A percentile compares a stretch with the other conserved stretches of the same genome.
These are phyloP conservation scores for Fusarium sp. DNA, from an alignment of 2,329 filamentous ascomycete genomes.

Conservation along the genomic window DNA sequence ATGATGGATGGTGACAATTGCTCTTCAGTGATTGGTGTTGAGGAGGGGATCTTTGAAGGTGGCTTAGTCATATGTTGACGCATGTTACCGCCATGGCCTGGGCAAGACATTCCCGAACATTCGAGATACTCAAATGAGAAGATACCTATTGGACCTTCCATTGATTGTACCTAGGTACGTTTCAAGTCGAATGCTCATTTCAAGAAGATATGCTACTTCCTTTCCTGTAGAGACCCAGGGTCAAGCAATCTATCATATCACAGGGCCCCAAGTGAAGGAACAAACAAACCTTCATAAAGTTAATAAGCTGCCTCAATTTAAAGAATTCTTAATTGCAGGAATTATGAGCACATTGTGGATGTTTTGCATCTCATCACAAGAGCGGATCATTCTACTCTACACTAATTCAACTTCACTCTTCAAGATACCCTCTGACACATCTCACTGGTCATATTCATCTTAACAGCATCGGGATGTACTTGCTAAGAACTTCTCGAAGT, in stretches of 20 bases:
- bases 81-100: neutral
- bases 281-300: neutral
- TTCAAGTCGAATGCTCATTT: neutral
- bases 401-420: neutral
- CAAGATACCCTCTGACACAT: slow-evolving; percentile 5
- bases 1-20: slow-evolving; percentile 39
- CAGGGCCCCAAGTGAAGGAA: neutral
- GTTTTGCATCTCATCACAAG: neutral
- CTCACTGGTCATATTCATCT: neutral
- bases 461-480: neutral
- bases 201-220: neutral
- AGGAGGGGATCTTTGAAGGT: neutral
- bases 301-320: neutral
- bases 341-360: neutral
- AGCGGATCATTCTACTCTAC: neutral
- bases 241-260: neutral
- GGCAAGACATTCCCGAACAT: neutral
- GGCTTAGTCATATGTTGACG: slow-evolving; percentile 25
- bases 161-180: neutral
- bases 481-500: slow-evolving; percentile 2
- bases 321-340: neutral
- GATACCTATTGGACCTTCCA: neutral
- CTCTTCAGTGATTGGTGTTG: slow-evolving; percentile 41
- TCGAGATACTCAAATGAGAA: neutral
- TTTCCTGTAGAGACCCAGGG: neutral